Base-by-base conservation (phyloP, 2,329 filamentous ascomycete genomes). In the Apiospora koreana region DNA sequence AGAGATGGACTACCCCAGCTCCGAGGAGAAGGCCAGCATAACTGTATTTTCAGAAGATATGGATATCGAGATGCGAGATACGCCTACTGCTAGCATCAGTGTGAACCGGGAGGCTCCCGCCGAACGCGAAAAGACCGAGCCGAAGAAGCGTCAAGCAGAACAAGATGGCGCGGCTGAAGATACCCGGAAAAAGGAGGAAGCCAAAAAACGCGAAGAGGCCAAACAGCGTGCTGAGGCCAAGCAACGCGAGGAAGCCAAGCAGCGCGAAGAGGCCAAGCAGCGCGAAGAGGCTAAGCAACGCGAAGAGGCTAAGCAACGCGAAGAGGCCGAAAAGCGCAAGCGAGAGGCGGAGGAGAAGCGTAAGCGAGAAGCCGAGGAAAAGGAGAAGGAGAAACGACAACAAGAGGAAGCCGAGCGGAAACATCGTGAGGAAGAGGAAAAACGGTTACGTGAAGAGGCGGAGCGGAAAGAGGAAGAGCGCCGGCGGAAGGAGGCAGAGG, bases 31-130 rank as follows among this genome's bases (percentile, higher is more conserved):
- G 74, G 77, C 80, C 21, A 85, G 81, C 69, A 87, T 89, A n/a
- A 84, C 85, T 65, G 86, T 89, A 50, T 89, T 89, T 73, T 86
- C 86, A 0, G 87, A 89, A 71, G 87, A 89, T 69, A 77, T 81
- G 46, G 88, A 90, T 69, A 77, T 87, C 10, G 86, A 88, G 25
- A 89, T 90, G 87, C 81, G 80, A 1, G 88, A 89, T 72, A 83
- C 82, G 18, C 74, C 73, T 2, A 80, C 80, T 58, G 75, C 76
- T 35, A 69, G 70, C 23, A 72, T 43, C 69, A 73, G 48, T 66
- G 78, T 76, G 23, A 78, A 78, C 10, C 73, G 74, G 6, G 79
- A 79, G 38, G 72, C 74, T 4, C 80, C 75, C 67, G 46, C 77
- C 18, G 76, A 80, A 43, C 83, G 79, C 70, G 82, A 80, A 65